Evolutionary conservation across 1,284 basidiomycete genomes (phyloP).

Genomic region (Papiliotrema terrestris): DNA sequence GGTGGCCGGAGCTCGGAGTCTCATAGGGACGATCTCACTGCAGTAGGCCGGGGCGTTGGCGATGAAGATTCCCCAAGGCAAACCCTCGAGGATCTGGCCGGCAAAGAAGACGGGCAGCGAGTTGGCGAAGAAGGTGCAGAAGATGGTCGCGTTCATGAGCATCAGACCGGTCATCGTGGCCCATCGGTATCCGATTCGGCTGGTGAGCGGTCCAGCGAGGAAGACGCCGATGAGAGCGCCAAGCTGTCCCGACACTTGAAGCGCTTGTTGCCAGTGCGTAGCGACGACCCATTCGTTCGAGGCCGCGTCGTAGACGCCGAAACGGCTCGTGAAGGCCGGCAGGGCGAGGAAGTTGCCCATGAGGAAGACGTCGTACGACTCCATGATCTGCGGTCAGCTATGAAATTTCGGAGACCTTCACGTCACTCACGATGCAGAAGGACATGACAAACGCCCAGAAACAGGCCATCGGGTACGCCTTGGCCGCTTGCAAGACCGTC

Average conservation of each 20-base stretch:
- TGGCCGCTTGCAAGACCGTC: constrained; percentile 22
- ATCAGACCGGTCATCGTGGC: constrained; percentile 26
- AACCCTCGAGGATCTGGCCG: constrained; percentile 14
- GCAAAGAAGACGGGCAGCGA: constrained; percentile 32
- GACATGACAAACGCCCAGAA: constrained; percentile 33
- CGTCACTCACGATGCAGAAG: constrained; percentile 21
- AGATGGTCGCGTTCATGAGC: constrained; percentile 22
- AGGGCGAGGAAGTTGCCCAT: constrained; percentile 36
- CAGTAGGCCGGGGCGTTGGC: constrained; percentile 29
- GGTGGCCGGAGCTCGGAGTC: constrained; percentile 28
- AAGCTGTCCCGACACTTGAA: constrained; percentile 26
- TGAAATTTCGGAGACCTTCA: background rate
- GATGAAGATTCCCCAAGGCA: constrained; percentile 20
- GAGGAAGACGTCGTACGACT: constrained; percentile 34
- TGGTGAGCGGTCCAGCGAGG: constrained; percentile 36
- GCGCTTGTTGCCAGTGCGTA: constrained; percentile 33
- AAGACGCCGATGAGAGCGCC: constrained; percentile 42
- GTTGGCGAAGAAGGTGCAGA: constrained; percentile 31
- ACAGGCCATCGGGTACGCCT: constrained; percentile 28
- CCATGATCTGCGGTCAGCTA: constrained; percentile 25
- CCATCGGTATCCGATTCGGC: constrained; percentile 33
- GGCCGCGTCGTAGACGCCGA: constrained; percentile 15
- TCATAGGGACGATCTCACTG: constrained; percentile 32
- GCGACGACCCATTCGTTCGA: constrained; percentile 17
- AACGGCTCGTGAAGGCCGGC: constrained; percentile 9